Base-by-base conservation (phyloP, 1,284 basidiomycete species). In the Inonotus hispidus region DNA sequence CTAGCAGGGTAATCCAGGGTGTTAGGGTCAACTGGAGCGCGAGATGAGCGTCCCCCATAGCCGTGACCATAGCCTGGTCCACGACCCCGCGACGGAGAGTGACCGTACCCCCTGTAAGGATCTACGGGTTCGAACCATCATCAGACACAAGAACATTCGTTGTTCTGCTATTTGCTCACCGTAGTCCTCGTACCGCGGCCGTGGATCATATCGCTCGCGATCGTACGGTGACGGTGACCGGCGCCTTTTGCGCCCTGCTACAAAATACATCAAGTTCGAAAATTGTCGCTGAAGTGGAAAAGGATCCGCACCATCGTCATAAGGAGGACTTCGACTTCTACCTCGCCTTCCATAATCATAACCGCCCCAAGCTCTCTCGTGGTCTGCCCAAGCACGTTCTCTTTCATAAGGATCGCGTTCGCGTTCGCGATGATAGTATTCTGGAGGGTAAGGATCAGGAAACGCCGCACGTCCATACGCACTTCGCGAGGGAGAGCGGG, bases 171-270 rank as follows among this genome's bases (percentile, higher is more conserved):
- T 53, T 62, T 62, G 68, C 83, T 73, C 78, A 91, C 90, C 89
- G 70, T 85, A 88, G 67, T 90, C 89, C 62, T 91, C 90, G 62
- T 76, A 92, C 52, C 90, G 82, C 49, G 90, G 90, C 52, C 90
- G 80, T 55, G 90, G 87, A 62, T 92, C 90, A 68, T 85, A 92
- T 58, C 90, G 77, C 60, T 89, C 88, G 63, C 86, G 78, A 69
- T 92, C 89, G 66, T 85, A 88, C n/a, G 92, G 92, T n/a, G 92
- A 94, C 64, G 83, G 74, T 19, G 92, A 94, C 60, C 92, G 82
- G 64, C 90, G 86, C 60, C 92, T 85, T 74, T 95, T 95, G 62
- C 92, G 82, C 64, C 78, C 82, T 72, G 72, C 78, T 84, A 67
- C 55, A 56, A 8, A 37, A 55, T 5, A 59, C 2, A 23, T 10